Conservation (phyloP, 495 filamentous ascomycete genomes). For the Aspergillus ellipticus region DNA sequence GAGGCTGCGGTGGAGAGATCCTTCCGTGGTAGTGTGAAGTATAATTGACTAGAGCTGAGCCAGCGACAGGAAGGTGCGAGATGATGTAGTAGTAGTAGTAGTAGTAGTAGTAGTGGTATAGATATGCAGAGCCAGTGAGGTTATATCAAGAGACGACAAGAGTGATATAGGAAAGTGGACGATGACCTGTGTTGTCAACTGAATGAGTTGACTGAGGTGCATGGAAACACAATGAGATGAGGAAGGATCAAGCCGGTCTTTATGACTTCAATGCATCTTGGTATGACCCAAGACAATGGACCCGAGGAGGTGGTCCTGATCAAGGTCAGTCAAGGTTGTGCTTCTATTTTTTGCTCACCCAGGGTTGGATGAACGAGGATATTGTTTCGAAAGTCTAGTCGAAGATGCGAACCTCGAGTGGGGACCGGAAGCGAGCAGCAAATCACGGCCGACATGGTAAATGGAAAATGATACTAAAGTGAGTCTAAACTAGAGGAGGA, state of each 20-base stretch:
- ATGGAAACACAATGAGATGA: background rate
- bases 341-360: constrained; percentile 17
- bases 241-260: constrained; percentile 1
- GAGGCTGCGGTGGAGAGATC: background rate
- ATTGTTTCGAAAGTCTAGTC: constrained; percentile 8
- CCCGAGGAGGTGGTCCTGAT: constrained; percentile 15
- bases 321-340: constrained; percentile 10
- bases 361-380: constrained; percentile 3
- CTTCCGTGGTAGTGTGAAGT: background rate
- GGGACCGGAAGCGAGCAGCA: constrained; percentile 11
- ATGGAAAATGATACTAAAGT: constrained; percentile 1
- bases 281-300: constrained; percentile 12
- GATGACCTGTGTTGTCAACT: constrained; percentile 4
- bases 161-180: background rate
- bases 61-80: background rate
- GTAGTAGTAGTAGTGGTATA: no score
- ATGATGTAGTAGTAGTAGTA: no score
- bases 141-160: background rate
- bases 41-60: background rate
- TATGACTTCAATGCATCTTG: constrained; percentile 11
- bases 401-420: constrained; percentile 19
- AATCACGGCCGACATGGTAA: constrained; percentile 9
- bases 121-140: background rate
- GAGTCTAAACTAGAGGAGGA: constrained; percentile 17
- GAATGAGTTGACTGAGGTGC: background rate